Evolutionary conservation across 805 yeast genomes (phyloP), one percentile per base, ranked within the genome.

Genomic region (Lipomyces starkeyi): DNA sequence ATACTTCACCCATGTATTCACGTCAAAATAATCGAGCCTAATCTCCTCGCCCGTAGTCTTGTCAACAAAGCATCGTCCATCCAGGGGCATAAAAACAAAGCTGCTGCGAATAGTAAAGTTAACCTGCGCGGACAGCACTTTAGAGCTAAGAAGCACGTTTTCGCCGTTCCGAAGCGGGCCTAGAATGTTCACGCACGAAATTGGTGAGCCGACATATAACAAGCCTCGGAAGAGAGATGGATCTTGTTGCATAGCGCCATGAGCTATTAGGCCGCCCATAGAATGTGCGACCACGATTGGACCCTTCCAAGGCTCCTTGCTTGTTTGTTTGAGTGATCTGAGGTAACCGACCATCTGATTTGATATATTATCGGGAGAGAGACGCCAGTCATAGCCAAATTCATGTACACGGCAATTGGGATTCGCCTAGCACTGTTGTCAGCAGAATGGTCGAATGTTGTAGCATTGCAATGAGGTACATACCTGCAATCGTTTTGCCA

Each of bases 361-460:
- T 13, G 90, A 80, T 22, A 83, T 79, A 3, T 87, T 76, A 55
- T 87, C 90, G 1, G 87, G 83, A 6, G 93, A 87, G 5, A 93
- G 78, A 74, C 98, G 84, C 98, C 98, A 93, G 80, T 93, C 98
- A 77, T 93, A 93, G n/a, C 97, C 96, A 79, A 88, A 93, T 65
- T 89, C 88, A 64, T 86, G 85, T 5, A 91, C 87, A 17, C 79
- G 83, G 3, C 89, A 84, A 13, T 85, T 86, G 1, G 90, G 61
- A 25, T 55, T 40, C 5, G 63, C 52, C 65, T 63, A 35, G 17
- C 22, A 47, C 22, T 47, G 53, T 47, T n/a, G 53, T 47, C 20
- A 47, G 25, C 53, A 14, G 20, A 47, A 7, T 13, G 8, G 53
- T n/a, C n/a, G n/a, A n/a, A n/a, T n/a, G n/a, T n/a, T n/a, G n/a